phyloP scores from a whole-genome alignment of 1,284 basidiomycete genomes.

The Naganishia liquefaciens region DNA sequence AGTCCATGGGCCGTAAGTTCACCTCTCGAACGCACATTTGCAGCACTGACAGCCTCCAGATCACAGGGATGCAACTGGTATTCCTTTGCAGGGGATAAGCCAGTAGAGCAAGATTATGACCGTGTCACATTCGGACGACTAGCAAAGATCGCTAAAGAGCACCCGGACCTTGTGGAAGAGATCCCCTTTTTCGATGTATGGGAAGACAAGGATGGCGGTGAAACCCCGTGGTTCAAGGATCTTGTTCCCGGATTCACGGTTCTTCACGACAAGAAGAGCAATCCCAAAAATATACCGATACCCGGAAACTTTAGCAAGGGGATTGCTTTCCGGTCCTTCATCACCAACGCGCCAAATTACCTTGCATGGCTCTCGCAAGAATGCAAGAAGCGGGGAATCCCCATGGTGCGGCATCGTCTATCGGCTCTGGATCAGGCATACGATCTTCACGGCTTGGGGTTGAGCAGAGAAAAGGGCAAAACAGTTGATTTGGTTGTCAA shows the following conservation, averaged over 20 bases:
- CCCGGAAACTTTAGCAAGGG: conserved; percentile 36
- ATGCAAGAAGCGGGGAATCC: conserved; percentile 42
- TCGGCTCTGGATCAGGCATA: conserved; percentile 51
- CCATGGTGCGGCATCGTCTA: conserved; percentile 46
- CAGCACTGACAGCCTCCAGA: not conserved
- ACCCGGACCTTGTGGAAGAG: conserved; percentile 52
- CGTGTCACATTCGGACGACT: conserved; percentile 53
- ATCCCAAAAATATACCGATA: conserved; percentile 43
- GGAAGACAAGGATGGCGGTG: conserved; percentile 42
- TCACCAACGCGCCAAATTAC: conserved; percentile 53
- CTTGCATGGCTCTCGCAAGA: conserved; percentile 44
- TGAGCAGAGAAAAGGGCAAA: conserved; percentile 15
- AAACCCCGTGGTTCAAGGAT: conserved; percentile 59
- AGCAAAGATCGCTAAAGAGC: conserved; percentile 57
- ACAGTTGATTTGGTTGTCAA: conserved; percentile 54
- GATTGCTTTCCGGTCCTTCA: conserved; percentile 50
- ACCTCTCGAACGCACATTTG: conserved; percentile 1
- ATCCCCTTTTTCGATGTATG: conserved; percentile 57
- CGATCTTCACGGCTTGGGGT: conserved; percentile 34
- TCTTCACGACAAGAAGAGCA: conserved; percentile 23
- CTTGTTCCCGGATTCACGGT: conserved; percentile 59
- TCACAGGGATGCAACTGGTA: conserved; percentile 63
- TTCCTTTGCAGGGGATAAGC: conserved; percentile 57
- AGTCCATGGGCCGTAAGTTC: conserved; percentile 68
- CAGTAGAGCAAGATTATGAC: conserved; percentile 56